Conservation (phyloP, 176 grass and related monocot species). For the Dendrocalamus sinicus region DNA sequence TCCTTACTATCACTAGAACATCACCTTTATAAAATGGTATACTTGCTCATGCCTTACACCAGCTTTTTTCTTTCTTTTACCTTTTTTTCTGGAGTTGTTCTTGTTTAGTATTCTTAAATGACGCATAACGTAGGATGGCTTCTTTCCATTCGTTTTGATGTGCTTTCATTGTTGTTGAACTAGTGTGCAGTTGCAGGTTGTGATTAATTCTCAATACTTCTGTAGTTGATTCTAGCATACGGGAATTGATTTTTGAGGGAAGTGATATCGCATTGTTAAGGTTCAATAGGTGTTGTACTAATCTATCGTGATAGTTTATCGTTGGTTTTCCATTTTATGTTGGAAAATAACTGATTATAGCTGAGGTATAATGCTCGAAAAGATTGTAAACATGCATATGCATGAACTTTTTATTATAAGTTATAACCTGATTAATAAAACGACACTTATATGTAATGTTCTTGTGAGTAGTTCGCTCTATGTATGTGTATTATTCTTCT, state of each 20-base stretch:
- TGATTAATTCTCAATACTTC: not conserved
- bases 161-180: not conserved
- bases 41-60: not conserved
- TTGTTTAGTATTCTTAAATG: constrained; percentile 12
- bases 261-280: not conserved
- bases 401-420: constrained; percentile 4
- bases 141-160: constrained; percentile 2
- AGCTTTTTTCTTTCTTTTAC: not conserved
- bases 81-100: not conserved
- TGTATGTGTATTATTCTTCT: constrained; percentile 6
- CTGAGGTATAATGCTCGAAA: constrained; percentile 8
- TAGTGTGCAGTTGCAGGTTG: not conserved
- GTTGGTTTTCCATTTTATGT: not conserved
- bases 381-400: not conserved
- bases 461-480: not conserved
- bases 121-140: not conserved
- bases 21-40: not conserved
- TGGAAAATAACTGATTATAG: not conserved
- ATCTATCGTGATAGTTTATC: not conserved
- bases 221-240: not conserved
- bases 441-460: not conserved
- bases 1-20: not conserved
- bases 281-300: constrained; percentile 7
- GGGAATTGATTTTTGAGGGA: not conserved
- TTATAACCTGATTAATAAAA: constrained; percentile 9